Conservation (phyloP, 306 rosid species). For the Carpinus fangiana region DNA sequence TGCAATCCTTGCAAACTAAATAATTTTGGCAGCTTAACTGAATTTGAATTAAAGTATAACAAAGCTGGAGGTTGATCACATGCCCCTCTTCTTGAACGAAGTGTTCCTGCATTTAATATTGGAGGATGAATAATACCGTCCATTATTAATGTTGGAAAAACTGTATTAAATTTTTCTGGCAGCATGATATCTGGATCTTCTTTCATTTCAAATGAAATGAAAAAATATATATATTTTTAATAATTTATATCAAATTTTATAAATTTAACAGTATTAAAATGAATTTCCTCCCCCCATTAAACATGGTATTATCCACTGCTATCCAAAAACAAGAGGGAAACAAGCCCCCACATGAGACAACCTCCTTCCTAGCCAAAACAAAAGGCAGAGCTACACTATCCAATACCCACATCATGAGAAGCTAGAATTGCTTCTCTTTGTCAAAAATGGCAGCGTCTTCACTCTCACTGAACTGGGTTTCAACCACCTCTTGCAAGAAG, state of each 20-base stretch:
- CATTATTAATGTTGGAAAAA: not conserved
- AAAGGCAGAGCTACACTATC: constrained; percentile 30
- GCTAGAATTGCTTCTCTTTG: constrained; percentile 26
- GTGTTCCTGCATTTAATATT: not conserved
- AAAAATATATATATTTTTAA: too few species aligned
- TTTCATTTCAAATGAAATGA: too few species aligned
- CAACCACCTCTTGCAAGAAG: constrained; percentile 57
- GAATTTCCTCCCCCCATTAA: not conserved
- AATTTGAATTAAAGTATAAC: not conserved
- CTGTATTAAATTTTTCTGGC: not conserved
- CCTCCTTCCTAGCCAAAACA: constrained; percentile 37
- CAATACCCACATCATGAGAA: constrained; percentile 35
- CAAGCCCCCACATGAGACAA: constrained; percentile 20
- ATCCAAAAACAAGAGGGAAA: not conserved
- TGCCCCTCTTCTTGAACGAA: not conserved
- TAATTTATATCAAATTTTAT: too few species aligned
- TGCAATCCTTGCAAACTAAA: too few species aligned
- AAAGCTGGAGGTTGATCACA: not conserved
- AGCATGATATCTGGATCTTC: not conserved
- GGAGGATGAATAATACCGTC: not conserved
- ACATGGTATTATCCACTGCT: constrained; percentile 24
- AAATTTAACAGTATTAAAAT: too few species aligned
- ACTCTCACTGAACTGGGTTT: constrained; percentile 54
- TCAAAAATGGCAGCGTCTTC: constrained; percentile 70
- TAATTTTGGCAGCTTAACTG: too few species aligned